Percentiles rank a stretch among this genome's conserved stretches.
Evolutionary conservation across 2,329 filamentous ascomycete species (phyloP).

Genomic region (Aspergillus sojae): DNA sequence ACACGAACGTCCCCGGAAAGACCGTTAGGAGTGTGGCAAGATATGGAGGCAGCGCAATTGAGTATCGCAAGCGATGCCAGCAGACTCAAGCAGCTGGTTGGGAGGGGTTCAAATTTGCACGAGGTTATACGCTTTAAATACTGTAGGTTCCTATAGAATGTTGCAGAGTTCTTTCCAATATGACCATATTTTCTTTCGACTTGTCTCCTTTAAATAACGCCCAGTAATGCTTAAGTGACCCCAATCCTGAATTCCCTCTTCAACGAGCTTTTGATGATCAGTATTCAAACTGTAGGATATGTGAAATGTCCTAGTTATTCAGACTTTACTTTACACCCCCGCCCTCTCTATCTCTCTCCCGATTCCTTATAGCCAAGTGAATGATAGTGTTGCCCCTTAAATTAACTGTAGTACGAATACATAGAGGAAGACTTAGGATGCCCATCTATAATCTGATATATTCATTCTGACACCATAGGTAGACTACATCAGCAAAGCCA

Average conservation of each 20-base stretch:
- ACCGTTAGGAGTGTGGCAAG: neutral
- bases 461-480: neutral
- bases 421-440: too few relatives aligned
- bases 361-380: too few relatives aligned
- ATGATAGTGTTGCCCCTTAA: too few relatives aligned
- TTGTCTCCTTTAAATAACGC: neutral
- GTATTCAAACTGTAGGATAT: neutral
- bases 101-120: neutral
- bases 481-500: slow-evolving; percentile 12
- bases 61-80: slow-evolving; percentile 5
- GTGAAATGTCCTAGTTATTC: neutral
- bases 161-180: neutral
- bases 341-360: too few relatives aligned
- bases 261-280: neutral
- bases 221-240: neutral
- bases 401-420: neutral
- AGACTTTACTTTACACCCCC: neutral
- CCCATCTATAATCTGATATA: too few relatives aligned
- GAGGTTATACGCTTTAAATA: neutral
- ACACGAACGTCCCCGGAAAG: slow-evolving; percentile 43
- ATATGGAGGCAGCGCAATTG: neutral
- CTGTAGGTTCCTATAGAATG: neutral
- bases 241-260: neutral
- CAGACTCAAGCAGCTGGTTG: neutral
- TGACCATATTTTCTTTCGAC: neutral